A percentile compares a stretch with the other conserved stretches of the same genome.
phyloP scores from a whole-genome alignment of 1,284 basidiomycete genomes.

The Ustilago tritici region DNA sequence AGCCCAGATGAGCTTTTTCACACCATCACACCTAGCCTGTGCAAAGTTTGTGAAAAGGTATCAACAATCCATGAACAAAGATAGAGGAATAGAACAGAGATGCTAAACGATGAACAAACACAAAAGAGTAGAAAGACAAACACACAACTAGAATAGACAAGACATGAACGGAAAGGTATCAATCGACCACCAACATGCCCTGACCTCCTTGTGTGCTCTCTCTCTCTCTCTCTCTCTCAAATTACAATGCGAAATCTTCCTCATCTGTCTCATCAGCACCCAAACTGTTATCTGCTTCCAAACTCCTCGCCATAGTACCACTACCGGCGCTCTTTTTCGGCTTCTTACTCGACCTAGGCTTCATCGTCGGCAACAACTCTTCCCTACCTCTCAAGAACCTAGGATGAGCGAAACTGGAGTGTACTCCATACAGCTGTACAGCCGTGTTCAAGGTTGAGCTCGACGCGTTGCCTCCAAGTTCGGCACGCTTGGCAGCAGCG shows the following conservation, averaged over 20 bases:
- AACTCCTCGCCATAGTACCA: conserved; percentile 20
- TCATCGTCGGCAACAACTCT: conserved; percentile 65
- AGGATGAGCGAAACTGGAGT: conserved; percentile 68
- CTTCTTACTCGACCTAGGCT: conserved; percentile 68
- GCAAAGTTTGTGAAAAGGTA: neutral
- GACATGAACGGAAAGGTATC: neutral
- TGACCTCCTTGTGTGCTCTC: neutral
- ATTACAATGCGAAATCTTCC: conserved; percentile 47
- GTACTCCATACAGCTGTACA: conserved; percentile 65
- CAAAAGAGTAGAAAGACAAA: neutral
- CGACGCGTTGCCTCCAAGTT: conserved; percentile 18
- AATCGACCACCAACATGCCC: neutral
- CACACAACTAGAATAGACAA: neutral
- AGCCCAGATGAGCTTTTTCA: neutral
- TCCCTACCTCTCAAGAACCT: conserved; percentile 64
- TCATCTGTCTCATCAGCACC: conserved; percentile 55
- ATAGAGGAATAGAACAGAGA: neutral
- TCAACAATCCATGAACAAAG: neutral
- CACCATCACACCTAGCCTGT: neutral
- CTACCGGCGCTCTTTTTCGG: conserved; percentile 54
- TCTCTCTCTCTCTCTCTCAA: no score
- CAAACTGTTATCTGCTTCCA: conserved; percentile 33
- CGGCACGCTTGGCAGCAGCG: conserved; percentile 44
- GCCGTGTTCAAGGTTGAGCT: conserved; percentile 61
- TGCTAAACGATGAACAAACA: neutral